Evolutionary conservation across 441 rosid genomes (phyloP), one percentile per base, ranked within the genome.

Genomic region (Erysimum cheiri): DNA sequence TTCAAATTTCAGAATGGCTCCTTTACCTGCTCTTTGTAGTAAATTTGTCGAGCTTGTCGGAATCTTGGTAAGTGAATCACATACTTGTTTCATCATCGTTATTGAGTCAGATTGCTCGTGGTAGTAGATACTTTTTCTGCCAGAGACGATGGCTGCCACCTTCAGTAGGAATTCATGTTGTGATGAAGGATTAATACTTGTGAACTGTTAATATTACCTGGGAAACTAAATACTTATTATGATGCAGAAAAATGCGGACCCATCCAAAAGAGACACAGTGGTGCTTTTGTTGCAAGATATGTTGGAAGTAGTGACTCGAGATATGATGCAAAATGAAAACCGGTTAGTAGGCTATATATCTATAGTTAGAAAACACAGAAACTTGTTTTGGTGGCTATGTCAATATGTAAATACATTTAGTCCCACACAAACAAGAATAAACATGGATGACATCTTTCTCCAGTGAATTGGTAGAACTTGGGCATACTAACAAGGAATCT

Each of bases 271-370:
- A 72, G 91, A 89, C 80, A 72, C 77, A 49, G 89, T 91, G 79
- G 97, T 91, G 64, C 80, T 96, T 68, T 71, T 91, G 80, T 84
- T 96, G 55, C 98, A 88, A 78, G 99, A 96, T 77, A 96, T 93
- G 98, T 78, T 96, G 77, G 98, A 93, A 87, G 97, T 96, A 57
- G 94, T 90, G 60, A 85, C 95, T 33, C 87, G 88, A 62, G 98
- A 96, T 84, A 88, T 93, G 98, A 91, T 90, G 98, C 90, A 88
- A 82, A 91, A 82, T 71, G 99, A 96, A 81, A 90, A 81, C 71
- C 91, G 98, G 99, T 93, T 53, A 77, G 96, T 80, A 64, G 74
- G 76, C 72, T 81, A 43, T 82, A 49, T 79, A 41, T 57, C 41
- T 50, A 15, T 68, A 29, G 39, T 48, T 49, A 54, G 19, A 55